Percentiles rank a stretch among this genome's conserved stretches.
Evolutionary conservation across 306 rosid genomes (phyloP).

Genomic region (Geum urbanum): DNA sequence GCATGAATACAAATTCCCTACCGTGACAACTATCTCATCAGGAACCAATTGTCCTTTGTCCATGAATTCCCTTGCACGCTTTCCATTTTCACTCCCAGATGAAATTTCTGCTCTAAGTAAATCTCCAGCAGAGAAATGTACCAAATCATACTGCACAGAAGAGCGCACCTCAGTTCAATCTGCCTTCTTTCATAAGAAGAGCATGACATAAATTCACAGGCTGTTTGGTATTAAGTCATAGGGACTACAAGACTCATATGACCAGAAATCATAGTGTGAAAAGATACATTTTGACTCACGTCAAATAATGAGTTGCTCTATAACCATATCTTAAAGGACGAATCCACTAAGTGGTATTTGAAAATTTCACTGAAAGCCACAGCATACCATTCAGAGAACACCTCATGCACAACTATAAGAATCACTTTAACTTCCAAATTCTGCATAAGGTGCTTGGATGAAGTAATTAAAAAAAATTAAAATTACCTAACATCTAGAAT

Average conservation of each 20-base stretch:
- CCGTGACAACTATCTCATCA: conserved; percentile 81
- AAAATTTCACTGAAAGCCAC: too few species aligned
- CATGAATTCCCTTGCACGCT: conserved; percentile 71
- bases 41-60: conserved; percentile 86
- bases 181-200: conserved; percentile 34
- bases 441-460: too few species aligned
- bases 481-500: background rate
- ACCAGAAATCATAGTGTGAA: background rate
- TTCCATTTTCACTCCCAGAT: conserved; percentile 77
- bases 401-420: background rate
- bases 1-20: conserved; percentile 27
- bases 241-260: background rate
- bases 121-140: conserved; percentile 94
- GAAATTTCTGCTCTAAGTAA: conserved; percentile 84
- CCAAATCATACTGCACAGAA: conserved; percentile 77
- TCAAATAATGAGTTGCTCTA: too few species aligned
- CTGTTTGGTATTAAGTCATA: background rate
- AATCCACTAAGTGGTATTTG: too few species aligned
- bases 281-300: background rate
- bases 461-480: background rate
- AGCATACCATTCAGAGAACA: background rate
- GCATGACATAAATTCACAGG: conserved; percentile 6
- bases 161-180: conserved; percentile 43
- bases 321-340: too few species aligned
- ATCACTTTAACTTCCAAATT: background rate